Conservation (phyloP, 148 eudicot genomes). For the Limonium bicolor region DNA sequence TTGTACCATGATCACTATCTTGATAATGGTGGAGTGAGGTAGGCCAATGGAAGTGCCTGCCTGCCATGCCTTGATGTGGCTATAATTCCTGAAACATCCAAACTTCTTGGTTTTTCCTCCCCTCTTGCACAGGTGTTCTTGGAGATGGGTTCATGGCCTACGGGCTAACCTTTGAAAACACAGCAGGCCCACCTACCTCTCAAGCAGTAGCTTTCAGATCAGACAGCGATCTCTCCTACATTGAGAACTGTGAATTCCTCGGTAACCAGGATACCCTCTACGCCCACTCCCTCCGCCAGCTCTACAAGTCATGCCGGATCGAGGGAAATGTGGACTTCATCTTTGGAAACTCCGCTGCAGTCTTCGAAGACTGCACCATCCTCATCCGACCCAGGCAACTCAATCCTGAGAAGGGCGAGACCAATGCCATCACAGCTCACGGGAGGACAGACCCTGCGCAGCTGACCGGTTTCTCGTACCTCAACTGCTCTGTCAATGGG, state of each 20-base stretch:
- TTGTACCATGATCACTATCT: no score
- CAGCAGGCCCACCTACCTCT: conserved; percentile 75
- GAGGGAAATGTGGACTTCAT: conserved; percentile 86
- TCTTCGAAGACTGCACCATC: conserved; percentile 69
- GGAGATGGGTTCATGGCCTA: conserved; percentile 91
- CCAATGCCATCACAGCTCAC: conserved; percentile 66
- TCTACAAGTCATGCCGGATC: conserved; percentile 54
- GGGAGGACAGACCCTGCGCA: conserved; percentile 85
- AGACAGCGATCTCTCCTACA: conserved; percentile 60
- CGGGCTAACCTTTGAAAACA: conserved; percentile 65
- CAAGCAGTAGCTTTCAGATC: conserved; percentile 90
- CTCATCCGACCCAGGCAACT: conserved; percentile 51
- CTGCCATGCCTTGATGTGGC: no score
- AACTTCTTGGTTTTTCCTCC: no score
- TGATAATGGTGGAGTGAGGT: no score
- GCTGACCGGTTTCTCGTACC: conserved; percentile 59
- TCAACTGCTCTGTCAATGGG: conserved; percentile 43
- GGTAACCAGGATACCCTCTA: conserved; percentile 93
- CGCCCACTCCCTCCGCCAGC: conserved; percentile 71
- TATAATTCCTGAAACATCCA: no score
- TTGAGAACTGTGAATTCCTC: conserved; percentile 66
- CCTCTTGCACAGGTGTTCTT: conserved; percentile 53
- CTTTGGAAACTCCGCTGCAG: conserved; percentile 69
- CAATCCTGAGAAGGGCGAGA: conserved; percentile 56
- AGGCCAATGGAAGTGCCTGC: no score